These are phyloP conservation scores for Trametes polyzona DNA, from an alignment of 1,284 basidiomycete genomes.

Conservation along the genomic window DNA sequence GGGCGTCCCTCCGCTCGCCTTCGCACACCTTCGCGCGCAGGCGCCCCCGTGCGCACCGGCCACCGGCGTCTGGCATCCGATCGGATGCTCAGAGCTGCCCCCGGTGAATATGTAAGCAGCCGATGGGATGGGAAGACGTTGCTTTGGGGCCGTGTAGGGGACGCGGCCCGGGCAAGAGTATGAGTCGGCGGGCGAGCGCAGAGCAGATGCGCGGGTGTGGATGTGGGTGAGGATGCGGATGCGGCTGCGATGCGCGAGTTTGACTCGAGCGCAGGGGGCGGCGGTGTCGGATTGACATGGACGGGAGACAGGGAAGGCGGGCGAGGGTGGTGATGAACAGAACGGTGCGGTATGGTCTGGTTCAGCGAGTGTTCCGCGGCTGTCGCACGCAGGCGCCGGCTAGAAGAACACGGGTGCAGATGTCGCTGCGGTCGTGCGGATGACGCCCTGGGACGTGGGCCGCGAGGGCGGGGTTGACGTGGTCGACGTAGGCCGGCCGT, in stretches of 20 bases:
- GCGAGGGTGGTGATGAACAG: not conserved
- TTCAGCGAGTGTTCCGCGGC: not conserved
- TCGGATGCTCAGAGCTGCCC: conserved; percentile 18
- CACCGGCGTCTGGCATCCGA: conserved; percentile 20
- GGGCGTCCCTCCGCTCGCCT: not conserved
- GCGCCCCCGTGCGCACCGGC: conserved; percentile 9
- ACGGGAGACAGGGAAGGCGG: not conserved
- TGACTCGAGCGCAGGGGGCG: not conserved
- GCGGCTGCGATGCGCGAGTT: not conserved
- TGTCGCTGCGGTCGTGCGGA: conserved; percentile 32
- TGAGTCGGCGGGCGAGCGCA: not conserved
- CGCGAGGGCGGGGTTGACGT: conserved; percentile 19
- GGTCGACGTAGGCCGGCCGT: conserved; percentile 17
- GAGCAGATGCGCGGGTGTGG: not conserved
- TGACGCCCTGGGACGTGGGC: conserved; percentile 28
- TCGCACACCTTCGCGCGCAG: too few relatives aligned
- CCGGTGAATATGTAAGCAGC: conserved; percentile 24
- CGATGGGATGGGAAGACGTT: conserved; percentile 11
- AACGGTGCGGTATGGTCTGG: not conserved
- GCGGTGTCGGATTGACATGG: not conserved
- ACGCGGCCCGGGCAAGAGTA: conserved; percentile 1
- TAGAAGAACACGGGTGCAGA: conserved; percentile 37
- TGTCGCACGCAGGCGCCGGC: not conserved
- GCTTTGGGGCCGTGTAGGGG: not conserved
- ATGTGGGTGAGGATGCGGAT: not conserved